Evolutionary conservation across 805 yeast genomes (phyloP), one percentile per base, ranked within the genome.

Genomic region (Zygotorulaspora florentina): DNA sequence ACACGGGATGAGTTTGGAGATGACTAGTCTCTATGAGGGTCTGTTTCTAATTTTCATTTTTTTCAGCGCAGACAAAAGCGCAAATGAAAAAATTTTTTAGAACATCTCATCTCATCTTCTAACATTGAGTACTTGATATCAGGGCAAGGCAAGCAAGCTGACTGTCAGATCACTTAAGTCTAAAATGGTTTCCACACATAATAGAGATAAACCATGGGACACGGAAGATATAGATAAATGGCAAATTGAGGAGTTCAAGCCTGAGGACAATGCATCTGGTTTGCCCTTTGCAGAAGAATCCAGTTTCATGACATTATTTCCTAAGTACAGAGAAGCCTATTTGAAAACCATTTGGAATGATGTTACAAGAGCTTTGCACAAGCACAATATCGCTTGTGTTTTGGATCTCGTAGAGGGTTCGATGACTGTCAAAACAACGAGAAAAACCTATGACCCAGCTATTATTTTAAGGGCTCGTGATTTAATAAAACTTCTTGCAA

Each of bases 171-270:
- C 6, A n/a, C 16, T 16, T n/a, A 13, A 17, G 27, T 12, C 33
- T 15, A 34, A 39, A 36, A 91, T 91, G 99, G 88, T 85, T 18
- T 87, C 96, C 1, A 87, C 95, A 39, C 90, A 91, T 67, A 87
- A 93, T 67, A 83, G 81, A 61, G 98, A 93, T 58, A 91, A 91
- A 68, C 98, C 98, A 43, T 90, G 98, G 98, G 98, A 90, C 64
- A 90, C 96, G 9, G 87, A 85, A 16, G 96, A 89, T 56, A 82
- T 90, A 47, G 96, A 90, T 65, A 90, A 91, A 65, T 91, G 99
- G 99, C 73, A 77, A 56, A 73, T 81, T 29, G 96, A 87, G 29
- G 95, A 88, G 46, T 93, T 93, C 73, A 84, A 76, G 55, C 87
- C 88, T 1, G 96, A 88, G 57, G 96, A 93, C 62, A 87, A 89